phyloP scores from a whole-genome alignment of 331 rosid genomes.

The Arachis monticola region DNA sequence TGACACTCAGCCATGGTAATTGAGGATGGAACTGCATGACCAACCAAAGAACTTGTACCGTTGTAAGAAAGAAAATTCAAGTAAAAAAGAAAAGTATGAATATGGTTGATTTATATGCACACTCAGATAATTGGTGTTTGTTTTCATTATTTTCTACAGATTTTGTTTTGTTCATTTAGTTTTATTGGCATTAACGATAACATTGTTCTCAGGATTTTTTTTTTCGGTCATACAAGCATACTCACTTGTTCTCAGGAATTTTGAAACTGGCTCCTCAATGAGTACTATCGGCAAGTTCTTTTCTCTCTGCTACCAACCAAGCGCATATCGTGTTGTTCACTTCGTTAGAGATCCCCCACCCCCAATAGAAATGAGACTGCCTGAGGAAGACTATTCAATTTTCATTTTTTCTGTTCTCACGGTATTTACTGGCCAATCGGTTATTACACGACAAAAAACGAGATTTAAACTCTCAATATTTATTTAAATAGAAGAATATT shows the following conservation, averaged over 20 bases:
- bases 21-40: conserved; percentile 15
- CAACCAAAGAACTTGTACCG: background rate
- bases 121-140: background rate
- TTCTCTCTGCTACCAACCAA: no score
- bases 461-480: no score
- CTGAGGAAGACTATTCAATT: no score
- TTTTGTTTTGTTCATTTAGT: background rate
- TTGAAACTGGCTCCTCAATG: background rate
- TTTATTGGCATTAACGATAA: background rate
- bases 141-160: background rate
- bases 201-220: background rate
- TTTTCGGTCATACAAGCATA: no score
- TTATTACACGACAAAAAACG: no score
- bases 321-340: no score
- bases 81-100: background rate
- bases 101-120: background rate
- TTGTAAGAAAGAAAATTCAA: conserved; percentile 14
- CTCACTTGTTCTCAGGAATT: background rate
- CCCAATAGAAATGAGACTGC: no score
- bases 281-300: no score
- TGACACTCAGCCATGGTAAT: conserved; percentile 12
- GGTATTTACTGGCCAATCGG: no score
- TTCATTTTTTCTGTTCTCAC: no score
- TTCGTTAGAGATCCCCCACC: no score
- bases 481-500: no score